These are phyloP conservation scores for Aureobasidium sp. DNA, from an alignment of 2,329 filamentous ascomycete species.

Conservation along the genomic window DNA sequence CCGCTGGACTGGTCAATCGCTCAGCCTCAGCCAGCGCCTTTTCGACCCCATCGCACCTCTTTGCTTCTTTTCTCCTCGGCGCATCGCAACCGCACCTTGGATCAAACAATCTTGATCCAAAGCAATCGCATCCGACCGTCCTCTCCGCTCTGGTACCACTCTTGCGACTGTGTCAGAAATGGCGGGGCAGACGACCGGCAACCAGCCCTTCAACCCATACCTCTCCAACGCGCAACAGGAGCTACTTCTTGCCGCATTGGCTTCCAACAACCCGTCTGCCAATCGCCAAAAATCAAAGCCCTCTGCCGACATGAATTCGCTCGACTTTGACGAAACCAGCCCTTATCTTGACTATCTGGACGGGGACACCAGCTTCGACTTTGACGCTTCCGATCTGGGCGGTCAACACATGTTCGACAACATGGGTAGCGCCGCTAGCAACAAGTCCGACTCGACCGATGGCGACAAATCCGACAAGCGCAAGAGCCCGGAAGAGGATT, in stretches of 20 bases:
- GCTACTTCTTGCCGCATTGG: conserved; percentile 41
- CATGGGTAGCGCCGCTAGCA: conserved; percentile 47
- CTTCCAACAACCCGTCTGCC: conserved; percentile 34
- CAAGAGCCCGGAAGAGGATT: conserved; percentile 60
- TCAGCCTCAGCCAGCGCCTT: not conserved
- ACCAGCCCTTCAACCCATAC: conserved; percentile 32
- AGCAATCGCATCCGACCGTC: not conserved
- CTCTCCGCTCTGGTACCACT: conserved; percentile 5
- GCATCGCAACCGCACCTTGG: not conserved
- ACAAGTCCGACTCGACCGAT: conserved; percentile 27
- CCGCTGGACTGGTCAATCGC: not conserved
- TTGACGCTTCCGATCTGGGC: conserved; percentile 54
- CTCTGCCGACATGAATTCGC: conserved; percentile 20
- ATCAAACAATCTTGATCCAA: not conserved
- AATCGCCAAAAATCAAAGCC: conserved; percentile 5
- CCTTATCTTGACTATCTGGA: conserved; percentile 81
- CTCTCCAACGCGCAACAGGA: conserved; percentile 42
- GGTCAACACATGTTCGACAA: conserved; percentile 67
- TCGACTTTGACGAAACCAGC: conserved; percentile 40
- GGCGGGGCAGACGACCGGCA: conserved; percentile 16
- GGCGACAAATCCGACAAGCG: conserved; percentile 60
- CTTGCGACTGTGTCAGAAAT: conserved; percentile 13
- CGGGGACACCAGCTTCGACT: conserved; percentile 67
- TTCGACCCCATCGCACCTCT: not conserved
- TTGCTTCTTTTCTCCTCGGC: not conserved